Percentiles rank a stretch among this genome's conserved stretches.
Conservation (phyloP, 768 basidiomycete genomes). For the Asterophora parasitica region DNA sequence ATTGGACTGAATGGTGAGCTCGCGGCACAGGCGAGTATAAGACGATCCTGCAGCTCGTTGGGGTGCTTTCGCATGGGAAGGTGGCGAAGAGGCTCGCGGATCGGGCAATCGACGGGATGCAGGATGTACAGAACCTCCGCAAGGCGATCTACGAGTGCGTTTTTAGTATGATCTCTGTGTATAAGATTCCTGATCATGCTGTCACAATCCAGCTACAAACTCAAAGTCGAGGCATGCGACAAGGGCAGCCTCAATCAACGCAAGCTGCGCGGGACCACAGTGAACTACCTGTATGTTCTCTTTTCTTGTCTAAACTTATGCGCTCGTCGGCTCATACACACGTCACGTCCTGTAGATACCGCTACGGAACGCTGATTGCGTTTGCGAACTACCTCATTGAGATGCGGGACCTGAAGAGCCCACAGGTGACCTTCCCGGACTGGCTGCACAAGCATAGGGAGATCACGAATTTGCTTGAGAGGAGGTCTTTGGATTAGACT, state of each 20-base stretch:
- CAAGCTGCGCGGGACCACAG: slow-evolving; percentile 68
- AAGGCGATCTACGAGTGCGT: slow-evolving; percentile 93
- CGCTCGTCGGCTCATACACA: neutral
- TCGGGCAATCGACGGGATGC: slow-evolving; percentile 85
- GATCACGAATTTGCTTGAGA: slow-evolving; percentile 67
- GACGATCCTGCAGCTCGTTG: slow-evolving; percentile 90
- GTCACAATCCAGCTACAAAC: slow-evolving; percentile 64
- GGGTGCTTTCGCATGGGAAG: slow-evolving; percentile 89
- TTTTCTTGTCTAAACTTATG: neutral
- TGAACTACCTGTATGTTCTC: slow-evolving; percentile 77
- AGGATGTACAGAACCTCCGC: slow-evolving; percentile 94
- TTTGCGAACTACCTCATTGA: slow-evolving; percentile 95
- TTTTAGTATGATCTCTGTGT: neutral
- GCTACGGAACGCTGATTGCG: slow-evolving; percentile 88
- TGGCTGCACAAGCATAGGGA: slow-evolving; percentile 85
- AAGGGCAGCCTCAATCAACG: slow-evolving; percentile 73
- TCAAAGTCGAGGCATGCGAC: slow-evolving; percentile 81
- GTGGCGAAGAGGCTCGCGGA: slow-evolving; percentile 88
- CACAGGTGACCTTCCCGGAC: slow-evolving; percentile 59
- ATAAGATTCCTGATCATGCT: too few relatives aligned
- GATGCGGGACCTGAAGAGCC: slow-evolving; percentile 31
- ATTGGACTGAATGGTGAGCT: neutral
- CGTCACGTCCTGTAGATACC: slow-evolving; percentile 46
- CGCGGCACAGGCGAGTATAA: slow-evolving; percentile 84
- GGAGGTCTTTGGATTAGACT: slow-evolving; percentile 56